Base-by-base conservation (phyloP, 2,329 filamentous ascomycete species). In the Calonectria fujianensis region DNA sequence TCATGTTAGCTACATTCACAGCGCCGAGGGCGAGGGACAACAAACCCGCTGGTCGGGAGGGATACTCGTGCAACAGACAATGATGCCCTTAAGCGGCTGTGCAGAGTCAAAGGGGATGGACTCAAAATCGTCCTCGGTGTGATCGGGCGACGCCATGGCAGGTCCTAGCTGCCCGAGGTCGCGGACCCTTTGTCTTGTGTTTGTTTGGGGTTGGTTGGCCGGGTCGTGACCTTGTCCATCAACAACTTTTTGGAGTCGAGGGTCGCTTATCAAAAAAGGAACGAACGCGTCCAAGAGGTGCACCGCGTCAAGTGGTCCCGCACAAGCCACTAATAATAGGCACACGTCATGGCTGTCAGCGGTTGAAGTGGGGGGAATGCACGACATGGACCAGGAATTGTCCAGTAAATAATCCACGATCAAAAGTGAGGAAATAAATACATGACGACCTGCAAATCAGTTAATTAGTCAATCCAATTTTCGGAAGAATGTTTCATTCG, bases 61-160 rank as follows among this genome's bases (percentile, higher is more conserved):
- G 78, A 98, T 93, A 80, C 94, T 96, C 66, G 96, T 98, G 86
- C 95, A 98, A 89, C 96, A 98, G 79, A 98, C 89, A 75, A 97
- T 91, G 69, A 95, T 90, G 79, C 94, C 94, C 76, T 88, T 88
- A 79, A 96, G 90, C 68, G 94, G 93, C 76, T 89, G 88, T 64
- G 93, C 89, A 74, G 90, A 87, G 85, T 93, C 91, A 85, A 90
- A 83, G 20, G 81, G 79, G 67, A 81, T 76, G 16, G 80, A 73
- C n/a, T 80, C 80, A 50, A 80, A 77, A 54, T 82, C 81, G 39
- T 80, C 80, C 57, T 82, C 80, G 32, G 70, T 76, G 52, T 77
- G 57, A 50, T 75, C 76, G 29, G 76, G 73, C 39, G 82, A 83
- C 65, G 82, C 80, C 82, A 85, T 85, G 52, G 73, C 80, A 27